Percentiles rank a stretch among this genome's conserved stretches.
These are phyloP conservation scores for Anthoceros angustus DNA, from an alignment of 225 moss, liverwort and hornwort genomes.

Conservation along the genomic window DNA sequence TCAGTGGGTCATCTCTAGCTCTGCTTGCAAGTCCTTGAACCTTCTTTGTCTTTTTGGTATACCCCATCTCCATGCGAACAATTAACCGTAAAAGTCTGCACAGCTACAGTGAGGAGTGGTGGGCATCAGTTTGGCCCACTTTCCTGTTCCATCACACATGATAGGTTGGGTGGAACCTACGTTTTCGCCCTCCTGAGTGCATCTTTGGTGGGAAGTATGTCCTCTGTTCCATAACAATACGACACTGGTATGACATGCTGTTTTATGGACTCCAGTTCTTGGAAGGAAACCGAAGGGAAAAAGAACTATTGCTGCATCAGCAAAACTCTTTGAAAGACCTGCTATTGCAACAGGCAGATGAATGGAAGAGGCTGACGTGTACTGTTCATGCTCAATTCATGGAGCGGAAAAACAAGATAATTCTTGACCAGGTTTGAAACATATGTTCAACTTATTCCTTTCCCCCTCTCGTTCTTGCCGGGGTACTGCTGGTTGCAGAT, in stretches of 20 bases:
- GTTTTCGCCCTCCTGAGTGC: not conserved
- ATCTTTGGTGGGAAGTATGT: not conserved
- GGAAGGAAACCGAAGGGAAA: constrained; percentile 2
- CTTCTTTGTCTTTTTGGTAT: too few species aligned
- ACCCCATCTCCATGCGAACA: too few species aligned
- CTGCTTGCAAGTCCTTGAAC: too few species aligned
- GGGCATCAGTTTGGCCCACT: too few species aligned
- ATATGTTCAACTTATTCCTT: not conserved
- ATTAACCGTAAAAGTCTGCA: too few species aligned
- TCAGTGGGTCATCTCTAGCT: too few species aligned
- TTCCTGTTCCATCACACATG: too few species aligned
- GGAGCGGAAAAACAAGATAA: not conserved
- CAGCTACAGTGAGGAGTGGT: too few species aligned
- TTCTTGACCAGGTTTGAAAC: not conserved
- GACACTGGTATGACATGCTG: not conserved
- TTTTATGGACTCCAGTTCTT: not conserved
- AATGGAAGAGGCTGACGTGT: not conserved
- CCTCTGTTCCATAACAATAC: not conserved
- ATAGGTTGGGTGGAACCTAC: too few species aligned
- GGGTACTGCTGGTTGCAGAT: not conserved
- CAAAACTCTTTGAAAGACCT: constrained; percentile 4
- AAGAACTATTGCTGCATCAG: constrained; percentile 4
- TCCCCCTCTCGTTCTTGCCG: not conserved
- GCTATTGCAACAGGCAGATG: constrained; percentile 1
- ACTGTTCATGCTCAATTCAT: not conserved